Percentiles rank a stretch among this genome's conserved stretches.
These are phyloP conservation scores for Crucibulum laeve DNA, from an alignment of 768 basidiomycete genomes.

Conservation along the genomic window DNA sequence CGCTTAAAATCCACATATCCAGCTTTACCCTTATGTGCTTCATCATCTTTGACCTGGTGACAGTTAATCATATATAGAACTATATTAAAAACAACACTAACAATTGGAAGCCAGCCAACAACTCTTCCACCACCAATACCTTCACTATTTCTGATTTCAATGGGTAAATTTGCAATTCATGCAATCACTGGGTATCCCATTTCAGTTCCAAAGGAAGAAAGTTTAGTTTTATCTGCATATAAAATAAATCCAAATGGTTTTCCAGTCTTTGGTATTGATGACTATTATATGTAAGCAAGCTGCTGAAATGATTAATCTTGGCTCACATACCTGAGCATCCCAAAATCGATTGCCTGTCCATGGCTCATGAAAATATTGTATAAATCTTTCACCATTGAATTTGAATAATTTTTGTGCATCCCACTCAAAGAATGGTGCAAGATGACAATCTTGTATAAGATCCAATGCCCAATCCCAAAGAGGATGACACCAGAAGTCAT, in stretches of 20 bases:
- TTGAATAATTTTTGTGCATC: slow-evolving; percentile 24
- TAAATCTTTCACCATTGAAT: slow-evolving; percentile 16
- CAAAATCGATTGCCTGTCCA: slow-evolving; percentile 27
- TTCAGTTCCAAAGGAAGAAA: slow-evolving; percentile 29
- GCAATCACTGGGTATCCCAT: slow-evolving; percentile 33
- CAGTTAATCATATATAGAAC: background rate
- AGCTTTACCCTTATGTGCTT: slow-evolving; percentile 19
- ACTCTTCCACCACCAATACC: slow-evolving; percentile 26
- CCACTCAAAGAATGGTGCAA: slow-evolving; percentile 21
- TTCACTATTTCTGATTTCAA: slow-evolving; percentile 23
- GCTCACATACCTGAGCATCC: slow-evolving; percentile 25
- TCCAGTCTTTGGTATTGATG: slow-evolving; percentile 12
- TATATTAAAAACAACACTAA: slow-evolving; percentile 9
- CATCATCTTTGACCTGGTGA: slow-evolving; percentile 22
- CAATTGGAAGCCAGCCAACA: slow-evolving; percentile 32
- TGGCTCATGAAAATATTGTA: slow-evolving; percentile 24
- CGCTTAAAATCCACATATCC: slow-evolving; percentile 27
- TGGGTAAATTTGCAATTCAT: slow-evolving; percentile 22
- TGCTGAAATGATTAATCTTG: slow-evolving; percentile 1
- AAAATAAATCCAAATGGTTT: slow-evolving; percentile 25
- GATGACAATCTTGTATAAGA: slow-evolving; percentile 15
- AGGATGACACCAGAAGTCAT: slow-evolving; percentile 13
- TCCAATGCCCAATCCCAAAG: slow-evolving; percentile 24
- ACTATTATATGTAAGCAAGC: slow-evolving; percentile 7
- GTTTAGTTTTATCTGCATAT: slow-evolving; percentile 34